Evolutionary conservation across 2,329 filamentous ascomycete species (phyloP), one percentile per base, ranked within the genome.

Genomic region (Paradendryphiella salina): DNA sequence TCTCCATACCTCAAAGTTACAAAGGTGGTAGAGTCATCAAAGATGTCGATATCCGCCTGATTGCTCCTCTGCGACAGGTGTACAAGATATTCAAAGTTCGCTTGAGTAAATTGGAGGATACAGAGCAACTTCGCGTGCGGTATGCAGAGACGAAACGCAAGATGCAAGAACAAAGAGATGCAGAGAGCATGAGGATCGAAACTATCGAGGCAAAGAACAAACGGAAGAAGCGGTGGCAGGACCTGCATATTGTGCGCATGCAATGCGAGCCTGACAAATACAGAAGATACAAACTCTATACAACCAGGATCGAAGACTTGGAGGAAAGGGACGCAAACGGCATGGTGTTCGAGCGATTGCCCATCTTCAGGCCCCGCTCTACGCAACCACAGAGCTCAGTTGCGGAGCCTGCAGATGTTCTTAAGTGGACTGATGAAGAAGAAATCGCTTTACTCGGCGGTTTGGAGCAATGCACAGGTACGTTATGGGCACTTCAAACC

Each of bases 311-410:
- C n/a, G 48, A 57, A 3, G 52, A 63, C 15, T 1, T 52, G 3
- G 61, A 58, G 3, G 69, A 73, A 14, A 51, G 58, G 18, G 76
- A 78, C 40, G 67, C 71, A 0, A 73, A 77, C 44, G 77, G 76
- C 5, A 23, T 65, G 0, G 46, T 46, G 0, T 76, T 78, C 40
- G 69, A 74, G 41, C 73, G 76, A 4, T 35, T 75, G 1, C 57
- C 71, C 1, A 47, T 73, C 4, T 75, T 79, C 52, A 67, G 62
- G 4, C 36, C 68, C 11, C 71, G 71, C n/a, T 65, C 60, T 2
- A 58, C 58, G 32, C 66, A 54, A 6, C 60, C 56, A 2, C 46
- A 50, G 8, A 52, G 46, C 23, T 47, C 52, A 15, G 21, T 41
- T 10, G 48, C 59, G 1, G 45, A 59, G 13, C 17, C 57, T 8